Conservation (phyloP, 2,329 filamentous ascomycete species). For the Endoconidiophora laricicola region DNA sequence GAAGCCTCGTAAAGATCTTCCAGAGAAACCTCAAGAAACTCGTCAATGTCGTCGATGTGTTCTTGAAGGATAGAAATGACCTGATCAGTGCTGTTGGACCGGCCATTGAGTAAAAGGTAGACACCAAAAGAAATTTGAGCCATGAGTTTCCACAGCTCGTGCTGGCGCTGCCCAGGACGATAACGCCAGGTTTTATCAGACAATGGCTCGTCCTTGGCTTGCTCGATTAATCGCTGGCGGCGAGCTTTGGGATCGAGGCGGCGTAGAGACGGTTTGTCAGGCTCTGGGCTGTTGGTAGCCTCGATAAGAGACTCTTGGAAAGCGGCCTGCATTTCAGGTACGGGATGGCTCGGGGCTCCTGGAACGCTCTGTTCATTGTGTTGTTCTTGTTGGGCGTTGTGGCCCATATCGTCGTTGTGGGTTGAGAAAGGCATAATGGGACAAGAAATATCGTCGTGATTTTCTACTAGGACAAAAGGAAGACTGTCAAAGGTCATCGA, state of each 20-base stretch:
- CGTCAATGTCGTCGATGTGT: conserved; percentile 88
- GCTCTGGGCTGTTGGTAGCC: conserved; percentile 16
- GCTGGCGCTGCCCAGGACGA: conserved; percentile 57
- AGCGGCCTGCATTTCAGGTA: conserved; percentile 59
- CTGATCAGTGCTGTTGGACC: conserved; percentile 77
- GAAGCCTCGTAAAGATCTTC: conserved; percentile 71
- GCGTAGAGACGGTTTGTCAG: conserved; percentile 33
- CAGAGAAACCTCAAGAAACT: conserved; percentile 69
- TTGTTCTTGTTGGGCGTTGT: neutral
- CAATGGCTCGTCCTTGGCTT: conserved; percentile 49
- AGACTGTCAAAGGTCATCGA: conserved; percentile 11
- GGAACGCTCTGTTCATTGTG: neutral
- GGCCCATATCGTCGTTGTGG: conserved; percentile 8
- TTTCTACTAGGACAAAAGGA: conserved; percentile 11
- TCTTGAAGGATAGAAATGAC: conserved; percentile 78
- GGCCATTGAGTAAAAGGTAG: conserved; percentile 65
- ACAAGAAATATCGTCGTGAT: neutral
- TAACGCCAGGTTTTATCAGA: conserved; percentile 63
- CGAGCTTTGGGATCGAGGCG: conserved; percentile 42
- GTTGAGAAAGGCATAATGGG: conserved; percentile 5
- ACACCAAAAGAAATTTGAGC: conserved; percentile 90
- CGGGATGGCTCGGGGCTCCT: conserved; percentile 42
- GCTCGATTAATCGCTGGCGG: conserved; percentile 51
- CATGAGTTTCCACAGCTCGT: conserved; percentile 78
- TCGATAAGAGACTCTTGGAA: conserved; percentile 72